Evolutionary conservation across 345 rosid genomes (phyloP).

Genomic region (Luvunga scandens): DNA sequence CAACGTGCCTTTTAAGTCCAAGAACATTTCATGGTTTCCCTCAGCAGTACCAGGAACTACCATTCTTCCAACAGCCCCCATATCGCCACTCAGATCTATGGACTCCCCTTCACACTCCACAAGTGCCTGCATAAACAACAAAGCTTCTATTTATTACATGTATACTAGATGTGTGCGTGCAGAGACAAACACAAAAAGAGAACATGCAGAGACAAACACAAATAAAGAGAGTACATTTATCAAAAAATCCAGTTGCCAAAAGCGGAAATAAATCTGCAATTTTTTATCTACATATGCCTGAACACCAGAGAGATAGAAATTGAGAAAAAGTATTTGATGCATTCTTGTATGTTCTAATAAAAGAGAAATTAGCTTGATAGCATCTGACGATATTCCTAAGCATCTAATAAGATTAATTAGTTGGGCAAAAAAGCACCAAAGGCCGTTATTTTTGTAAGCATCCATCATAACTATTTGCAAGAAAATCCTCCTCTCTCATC

Average conservation of each 20-base stretch:
- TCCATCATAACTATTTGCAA: not conserved
- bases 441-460: not conserved
- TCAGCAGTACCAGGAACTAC: constrained; percentile 55
- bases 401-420: not conserved
- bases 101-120: constrained; percentile 97
- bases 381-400: not conserved
- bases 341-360: not conserved
- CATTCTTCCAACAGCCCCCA: constrained; percentile 94
- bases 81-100: constrained; percentile 90
- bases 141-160: constrained; percentile 5
- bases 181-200: not conserved
- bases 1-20: constrained; percentile 81
- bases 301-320: not conserved
- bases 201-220: not conserved
- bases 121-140: constrained; percentile 64
- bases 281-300: not conserved
- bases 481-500: not conserved
- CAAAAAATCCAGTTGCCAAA: not conserved
- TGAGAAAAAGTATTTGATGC: not conserved
- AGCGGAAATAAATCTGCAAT: not conserved
- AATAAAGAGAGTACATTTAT: not conserved
- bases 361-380: not conserved
- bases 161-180: not conserved
- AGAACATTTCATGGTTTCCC: constrained; percentile 58
- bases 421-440: not conserved